A percentile compares a stretch with the other conserved stretches of the same genome.
phyloP scores from a whole-genome alignment of 164 flowering plant species.

The Vitis rupestris region DNA sequence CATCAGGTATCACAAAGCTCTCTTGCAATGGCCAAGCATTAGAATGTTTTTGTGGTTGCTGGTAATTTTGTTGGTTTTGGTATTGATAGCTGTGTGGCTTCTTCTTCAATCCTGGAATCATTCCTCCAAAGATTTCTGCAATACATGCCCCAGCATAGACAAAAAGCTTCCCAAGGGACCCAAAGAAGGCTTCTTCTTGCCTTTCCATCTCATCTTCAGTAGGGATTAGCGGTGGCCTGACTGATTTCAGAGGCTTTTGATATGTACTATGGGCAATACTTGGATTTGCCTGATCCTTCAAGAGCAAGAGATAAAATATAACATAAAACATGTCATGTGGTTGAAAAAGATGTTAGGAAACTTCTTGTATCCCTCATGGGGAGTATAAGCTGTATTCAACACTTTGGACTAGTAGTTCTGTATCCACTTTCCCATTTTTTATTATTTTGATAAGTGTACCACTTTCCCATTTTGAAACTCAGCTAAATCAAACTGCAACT shows the following conservation, averaged over 20 bases:
- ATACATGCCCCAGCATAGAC: slow-evolving; percentile 43
- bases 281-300: slow-evolving; percentile 42
- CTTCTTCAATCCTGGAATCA: slow-evolving; percentile 60
- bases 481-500: background rate
- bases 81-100: slow-evolving; percentile 35
- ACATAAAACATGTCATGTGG: background rate
- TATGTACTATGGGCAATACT: slow-evolving; percentile 34
- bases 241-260: slow-evolving; percentile 62
- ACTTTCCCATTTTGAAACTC: background rate
- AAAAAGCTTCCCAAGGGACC: slow-evolving; percentile 61
- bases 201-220: slow-evolving; percentile 62
- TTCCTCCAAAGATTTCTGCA: slow-evolving; percentile 57
- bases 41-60: slow-evolving; percentile 40
- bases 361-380: background rate
- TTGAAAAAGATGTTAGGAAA: background rate
- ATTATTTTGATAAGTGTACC: background rate
- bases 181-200: slow-evolving; percentile 75
- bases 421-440: background rate
- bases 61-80: slow-evolving; percentile 30
- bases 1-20: slow-evolving; percentile 74
- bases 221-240: slow-evolving; percentile 84
- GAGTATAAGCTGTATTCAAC: background rate
- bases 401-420: background rate
- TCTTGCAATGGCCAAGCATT: slow-evolving; percentile 81
- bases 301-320: slow-evolving; percentile 1